These are phyloP conservation scores for Podospora pseudoanserina DNA, from an alignment of 495 filamentous ascomycete genomes.

Conservation along the genomic window DNA sequence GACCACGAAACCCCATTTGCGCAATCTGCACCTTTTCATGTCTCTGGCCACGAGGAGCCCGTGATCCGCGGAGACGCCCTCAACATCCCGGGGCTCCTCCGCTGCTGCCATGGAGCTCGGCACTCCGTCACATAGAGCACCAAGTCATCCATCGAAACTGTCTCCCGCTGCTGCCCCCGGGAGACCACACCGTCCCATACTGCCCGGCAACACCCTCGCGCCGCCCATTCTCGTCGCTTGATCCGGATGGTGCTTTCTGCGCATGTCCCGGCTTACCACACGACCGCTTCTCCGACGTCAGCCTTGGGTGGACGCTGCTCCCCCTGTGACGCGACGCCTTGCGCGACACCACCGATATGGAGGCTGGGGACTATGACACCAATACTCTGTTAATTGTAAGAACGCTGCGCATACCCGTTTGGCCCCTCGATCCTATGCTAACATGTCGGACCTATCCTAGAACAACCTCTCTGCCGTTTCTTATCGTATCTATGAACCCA, in stretches of 20 bases:
- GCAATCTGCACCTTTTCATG: conserved; percentile 16
- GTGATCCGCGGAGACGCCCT: conserved; percentile 20
- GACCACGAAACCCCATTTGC: background rate
- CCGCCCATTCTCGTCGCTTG: conserved; percentile 6
- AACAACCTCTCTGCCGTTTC: conserved; percentile 46
- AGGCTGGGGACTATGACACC: conserved; percentile 52
- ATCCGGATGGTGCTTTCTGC: conserved; percentile 9
- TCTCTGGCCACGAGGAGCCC: conserved; percentile 6
- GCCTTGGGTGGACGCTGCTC: conserved; percentile 27
- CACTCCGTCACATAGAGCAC: conserved; percentile 23
- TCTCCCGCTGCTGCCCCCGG: conserved; percentile 5
- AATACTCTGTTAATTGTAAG: conserved; percentile 50
- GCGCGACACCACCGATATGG: conserved; percentile 43
- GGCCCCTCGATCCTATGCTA: conserved; percentile 8
- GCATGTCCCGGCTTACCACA: conserved; percentile 23
- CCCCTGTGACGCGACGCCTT: conserved; percentile 16
- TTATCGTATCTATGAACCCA: conserved; percentile 48
- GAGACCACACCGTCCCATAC: conserved; percentile 1
- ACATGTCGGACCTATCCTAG: conserved; percentile 26
- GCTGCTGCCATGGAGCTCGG: conserved; percentile 33
- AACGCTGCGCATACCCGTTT: background rate
- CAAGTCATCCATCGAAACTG: conserved; percentile 18
- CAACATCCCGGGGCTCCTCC: conserved; percentile 8
- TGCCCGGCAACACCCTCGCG: conserved; percentile 1
- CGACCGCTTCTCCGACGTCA: conserved; percentile 14